These are phyloP conservation scores for Wickerhamiella occidentalis DNA, from an alignment of 805 yeast species.

Conservation along the genomic window DNA sequence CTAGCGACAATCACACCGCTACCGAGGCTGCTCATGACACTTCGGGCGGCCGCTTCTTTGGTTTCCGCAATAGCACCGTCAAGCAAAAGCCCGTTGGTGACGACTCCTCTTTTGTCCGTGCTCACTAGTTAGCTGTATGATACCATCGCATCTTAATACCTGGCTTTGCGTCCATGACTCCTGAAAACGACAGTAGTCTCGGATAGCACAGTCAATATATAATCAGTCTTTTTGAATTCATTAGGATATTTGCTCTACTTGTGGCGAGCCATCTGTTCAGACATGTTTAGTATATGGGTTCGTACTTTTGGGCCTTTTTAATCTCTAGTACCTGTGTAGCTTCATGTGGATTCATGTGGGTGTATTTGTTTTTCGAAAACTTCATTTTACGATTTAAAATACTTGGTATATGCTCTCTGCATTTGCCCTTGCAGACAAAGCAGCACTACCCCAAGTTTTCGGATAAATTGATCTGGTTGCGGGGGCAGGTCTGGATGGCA, in stretches of 20 bases:
- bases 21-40: slow-evolving; percentile 7
- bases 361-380: no score
- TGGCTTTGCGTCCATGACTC: not conserved
- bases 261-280: no score
- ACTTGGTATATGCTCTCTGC: no score
- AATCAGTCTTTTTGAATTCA: not conserved
- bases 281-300: no score
- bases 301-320: no score
- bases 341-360: no score
- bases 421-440: not conserved
- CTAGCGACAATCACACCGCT: not conserved
- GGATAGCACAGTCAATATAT: not conserved
- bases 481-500: not conserved
- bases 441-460: not conserved
- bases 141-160: slow-evolving; percentile 11
- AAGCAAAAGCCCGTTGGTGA: slow-evolving; percentile 14
- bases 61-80: slow-evolving; percentile 3
- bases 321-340: no score
- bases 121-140: slow-evolving; percentile 10
- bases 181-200: not conserved
- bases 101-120: slow-evolving; percentile 23
- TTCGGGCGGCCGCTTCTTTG: slow-evolving; percentile 9
- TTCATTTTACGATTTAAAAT: no score
- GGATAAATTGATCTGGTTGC: not conserved
- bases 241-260: not conserved